Base-by-base conservation (phyloP, 1,284 basidiomycete species). In the Pseudozyma thailandica region DNA sequence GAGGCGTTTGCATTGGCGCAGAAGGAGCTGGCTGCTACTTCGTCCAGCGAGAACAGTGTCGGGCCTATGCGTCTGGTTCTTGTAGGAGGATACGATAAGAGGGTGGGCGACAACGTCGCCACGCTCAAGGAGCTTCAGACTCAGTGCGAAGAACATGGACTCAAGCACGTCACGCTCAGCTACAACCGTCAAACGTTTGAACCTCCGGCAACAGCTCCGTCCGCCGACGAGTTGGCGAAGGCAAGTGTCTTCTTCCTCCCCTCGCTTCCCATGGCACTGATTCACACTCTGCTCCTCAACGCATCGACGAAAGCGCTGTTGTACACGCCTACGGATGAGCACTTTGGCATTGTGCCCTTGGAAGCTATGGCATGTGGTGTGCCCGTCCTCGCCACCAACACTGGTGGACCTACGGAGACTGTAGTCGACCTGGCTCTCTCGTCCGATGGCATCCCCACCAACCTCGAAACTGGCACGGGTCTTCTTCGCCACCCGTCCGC, bases 321-420 rank as follows among this genome's bases (percentile, higher is more conserved):
- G 4, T 98, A 98, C 83, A 98, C 96, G 0, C 95, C 96, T 0
- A 86, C 88, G 2, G 94, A 96, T 83, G 95, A 98, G 81, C 95
- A 98, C 83, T 96, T 98, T 81, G 95, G 95, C 2, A 98, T 98
- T 74, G 94, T 92, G 0, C 95, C 95, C 0, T 88, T 98, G 6
- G 96, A 98, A 83, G 94, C 89, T 0, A 97, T 98, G 93, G 88
- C 90, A 2, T 94, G 91, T 64, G 92, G 93, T 1, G 82, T 98
- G 0, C 93, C 94, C 0, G 91, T 98, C 0, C 84, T 98, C 6
- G 94, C 94, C 0, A 92, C 91, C 74, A 86, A 94, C 82, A 91
- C 88, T 49, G 95, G 96, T 30, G 95, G 95, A 0, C 95, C 96
- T 1, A 91, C 89, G 0, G 95, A 98, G 84, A 95, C 91, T 43